Conservation (phyloP, 2,329 filamentous ascomycete species). For the Ploettnerulaceae sp. region DNA sequence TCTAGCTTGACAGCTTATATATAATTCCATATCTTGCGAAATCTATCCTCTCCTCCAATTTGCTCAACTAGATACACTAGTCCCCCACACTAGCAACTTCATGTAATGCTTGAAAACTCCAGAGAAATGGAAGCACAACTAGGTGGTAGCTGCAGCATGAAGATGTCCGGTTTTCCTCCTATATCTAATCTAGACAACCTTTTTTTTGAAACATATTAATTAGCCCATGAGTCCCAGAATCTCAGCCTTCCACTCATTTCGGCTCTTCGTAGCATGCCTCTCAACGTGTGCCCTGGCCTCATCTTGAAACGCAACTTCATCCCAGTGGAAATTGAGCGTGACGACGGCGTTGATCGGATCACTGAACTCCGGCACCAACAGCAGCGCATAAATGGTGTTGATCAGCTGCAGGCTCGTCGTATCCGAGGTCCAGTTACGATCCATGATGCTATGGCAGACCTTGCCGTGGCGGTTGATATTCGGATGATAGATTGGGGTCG, state of each 20-base stretch:
- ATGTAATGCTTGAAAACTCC: no score
- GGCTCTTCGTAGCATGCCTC: constrained; percentile 12
- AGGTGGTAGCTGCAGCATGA: no score
- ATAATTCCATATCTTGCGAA: no score
- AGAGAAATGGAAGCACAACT: no score
- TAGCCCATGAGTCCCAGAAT: background rate
- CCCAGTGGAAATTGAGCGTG: constrained; percentile 13
- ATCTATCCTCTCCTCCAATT: no score
- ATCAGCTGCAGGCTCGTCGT: constrained; percentile 11
- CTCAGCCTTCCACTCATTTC: constrained; percentile 10
- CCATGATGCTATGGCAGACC: constrained; percentile 12
- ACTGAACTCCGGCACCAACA: constrained; percentile 12
- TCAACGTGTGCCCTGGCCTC: constrained; percentile 9
- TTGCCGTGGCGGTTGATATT: constrained; percentile 17
- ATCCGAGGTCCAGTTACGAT: constrained; percentile 15
- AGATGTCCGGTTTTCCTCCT: no score
- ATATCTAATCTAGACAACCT: background rate
- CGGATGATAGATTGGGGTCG: constrained; percentile 14
- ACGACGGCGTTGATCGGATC: constrained; percentile 14
- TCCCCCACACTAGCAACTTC: no score
- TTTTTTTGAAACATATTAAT: background rate
- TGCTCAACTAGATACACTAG: no score
- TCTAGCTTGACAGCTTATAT: no score
- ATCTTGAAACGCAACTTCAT: constrained; percentile 13
- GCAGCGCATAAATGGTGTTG: constrained; percentile 11